Evolutionary conservation across 305 asterid species (phyloP).

Genomic region (Solanum hybrid): DNA sequence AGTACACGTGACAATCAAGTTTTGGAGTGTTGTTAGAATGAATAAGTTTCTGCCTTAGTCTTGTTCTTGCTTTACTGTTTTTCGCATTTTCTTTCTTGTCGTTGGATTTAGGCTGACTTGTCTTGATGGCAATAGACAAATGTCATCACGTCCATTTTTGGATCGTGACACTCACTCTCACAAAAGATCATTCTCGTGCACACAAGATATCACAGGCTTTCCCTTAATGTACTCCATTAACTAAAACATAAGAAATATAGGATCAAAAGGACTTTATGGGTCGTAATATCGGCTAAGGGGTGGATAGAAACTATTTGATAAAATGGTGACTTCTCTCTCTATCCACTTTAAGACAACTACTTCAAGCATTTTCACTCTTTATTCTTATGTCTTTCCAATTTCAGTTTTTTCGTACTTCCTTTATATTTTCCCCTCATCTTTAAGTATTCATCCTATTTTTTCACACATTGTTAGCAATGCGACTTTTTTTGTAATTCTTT

Average conservation of each 20-base stretch:
- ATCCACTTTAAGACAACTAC: not conserved
- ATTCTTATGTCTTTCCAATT: not conserved
- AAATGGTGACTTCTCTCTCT: not conserved
- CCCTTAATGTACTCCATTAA: not conserved
- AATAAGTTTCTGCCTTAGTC: not conserved
- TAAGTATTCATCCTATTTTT: not conserved
- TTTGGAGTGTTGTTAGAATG: not conserved
- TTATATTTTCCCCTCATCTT: not conserved
- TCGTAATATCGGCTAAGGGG: not conserved
- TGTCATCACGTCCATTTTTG: not conserved
- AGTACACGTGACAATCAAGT: not conserved
- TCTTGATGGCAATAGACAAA: not conserved
- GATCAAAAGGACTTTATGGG: not conserved
- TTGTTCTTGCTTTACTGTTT: not conserved
- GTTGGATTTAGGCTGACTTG: not conserved
- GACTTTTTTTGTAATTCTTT: no score
- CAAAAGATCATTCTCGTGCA: not conserved
- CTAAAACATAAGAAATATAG: not conserved
- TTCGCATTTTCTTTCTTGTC: no score
- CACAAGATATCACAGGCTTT: not conserved
- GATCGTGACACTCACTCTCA: not conserved
- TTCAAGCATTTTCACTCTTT: not conserved
- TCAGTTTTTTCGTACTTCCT: not conserved
- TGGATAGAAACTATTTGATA: not conserved
- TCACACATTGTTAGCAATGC: not conserved